Percentiles rank a stretch among this genome's conserved stretches.
Conservation (phyloP, 768 basidiomycete species). For the Tricholoma sp. region DNA sequence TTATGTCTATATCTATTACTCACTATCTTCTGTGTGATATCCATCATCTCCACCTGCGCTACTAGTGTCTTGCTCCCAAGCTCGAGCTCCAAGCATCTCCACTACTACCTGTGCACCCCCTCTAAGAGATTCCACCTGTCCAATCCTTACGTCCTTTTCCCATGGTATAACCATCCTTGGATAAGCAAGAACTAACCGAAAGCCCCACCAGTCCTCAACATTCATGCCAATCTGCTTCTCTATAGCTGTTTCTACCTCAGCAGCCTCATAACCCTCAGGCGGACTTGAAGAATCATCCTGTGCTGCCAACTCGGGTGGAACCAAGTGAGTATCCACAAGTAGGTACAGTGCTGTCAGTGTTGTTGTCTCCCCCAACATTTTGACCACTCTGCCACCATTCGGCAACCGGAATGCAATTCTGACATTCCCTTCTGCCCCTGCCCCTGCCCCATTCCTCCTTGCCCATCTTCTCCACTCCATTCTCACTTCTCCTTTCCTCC, state of each 20-base stretch:
- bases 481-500: conserved; percentile 50
- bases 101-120: conserved; percentile 65
- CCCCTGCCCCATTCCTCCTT: conserved; percentile 33
- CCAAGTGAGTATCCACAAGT: conserved; percentile 60
- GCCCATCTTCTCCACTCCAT: conserved; percentile 42
- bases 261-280: conserved; percentile 31
- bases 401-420: conserved; percentile 53
- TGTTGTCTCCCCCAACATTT: conserved; percentile 45
- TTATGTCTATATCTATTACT: conserved; percentile 3
- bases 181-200: conserved; percentile 64
- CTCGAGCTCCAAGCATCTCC: conserved; percentile 31
- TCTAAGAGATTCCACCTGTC: conserved; percentile 42
- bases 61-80: neutral
- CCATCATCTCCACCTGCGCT: conserved; percentile 36
- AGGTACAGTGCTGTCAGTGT: conserved; percentile 65
- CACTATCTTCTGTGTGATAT: conserved; percentile 51
- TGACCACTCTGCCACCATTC: conserved; percentile 52
- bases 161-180: conserved; percentile 64
- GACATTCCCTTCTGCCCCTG: conserved; percentile 21
- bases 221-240: conserved; percentile 23
- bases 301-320: conserved; percentile 34
- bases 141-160: conserved; percentile 31
- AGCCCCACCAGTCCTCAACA: conserved; percentile 58
- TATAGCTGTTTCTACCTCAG: conserved; percentile 30
- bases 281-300: conserved; percentile 38